Base-by-base conservation (phyloP, 768 basidiomycete genomes). In the Boletus sp. region DNA sequence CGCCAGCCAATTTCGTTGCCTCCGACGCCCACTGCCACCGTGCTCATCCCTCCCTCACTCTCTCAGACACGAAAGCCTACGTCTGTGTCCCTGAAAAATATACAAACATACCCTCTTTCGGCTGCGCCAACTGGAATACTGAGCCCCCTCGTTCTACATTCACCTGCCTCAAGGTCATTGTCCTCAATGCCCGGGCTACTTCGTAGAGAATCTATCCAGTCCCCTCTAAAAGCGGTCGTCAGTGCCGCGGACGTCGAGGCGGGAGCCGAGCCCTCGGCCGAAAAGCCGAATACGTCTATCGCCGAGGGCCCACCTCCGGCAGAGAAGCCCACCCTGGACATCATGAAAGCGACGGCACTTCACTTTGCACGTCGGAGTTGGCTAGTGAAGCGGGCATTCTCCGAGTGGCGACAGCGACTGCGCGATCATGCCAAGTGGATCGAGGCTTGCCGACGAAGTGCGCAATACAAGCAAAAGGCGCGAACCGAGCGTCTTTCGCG, bases 361-460 rank as follows among this genome's bases (percentile, higher is more conserved):
- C 65, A 65, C 4, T 85, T 85, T 64, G 69, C 67, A 20, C 75
- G 72, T 46, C 75, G 71, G 52, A 70, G 77, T 29, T 56, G 64
- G 24, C 52, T 77, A 30, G 76, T 85, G 36, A 79, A 75, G 58
- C 62, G 69, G 36, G 72, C 63, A 36, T 82, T 83, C 56, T 63
- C 64, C 44, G 66, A 57, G 37, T 87, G 86, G 86, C 65, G 76
- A 61, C 69, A 78, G 58, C 75, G 75, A 46, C 60, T 77, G 9
- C 70, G 70, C 1, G 80, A 81, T 35, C 75, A 76, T 51, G 77
- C 71, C 37, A 80, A 77, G n/a, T 89, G 83, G 80, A 64, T 78
- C 5, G 84, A 87, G 49, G 89, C 89, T 1, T 81, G 81, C 56
- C 72, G 71, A 54, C 81, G 82, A 45, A 83, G 86, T 54, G 80